Conservation (phyloP, 768 basidiomycete genomes). For the Chlorophyllum brunneum region DNA sequence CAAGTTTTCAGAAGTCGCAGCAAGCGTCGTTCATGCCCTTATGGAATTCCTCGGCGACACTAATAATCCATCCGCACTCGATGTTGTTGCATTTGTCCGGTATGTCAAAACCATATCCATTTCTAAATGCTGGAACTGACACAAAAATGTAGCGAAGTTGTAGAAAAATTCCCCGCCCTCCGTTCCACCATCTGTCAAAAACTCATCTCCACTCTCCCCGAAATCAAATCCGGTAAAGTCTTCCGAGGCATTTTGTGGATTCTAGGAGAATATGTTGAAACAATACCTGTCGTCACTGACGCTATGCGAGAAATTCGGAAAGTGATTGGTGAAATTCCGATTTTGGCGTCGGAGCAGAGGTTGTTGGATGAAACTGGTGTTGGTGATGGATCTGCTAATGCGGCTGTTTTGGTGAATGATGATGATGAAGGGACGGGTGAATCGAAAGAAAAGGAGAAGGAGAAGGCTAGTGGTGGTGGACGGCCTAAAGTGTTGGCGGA, state of each 20-base stretch:
- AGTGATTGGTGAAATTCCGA: conserved; percentile 95
- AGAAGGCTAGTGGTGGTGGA: conserved; percentile 39
- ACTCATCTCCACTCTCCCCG: conserved; percentile 72
- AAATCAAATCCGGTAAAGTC: conserved; percentile 95
- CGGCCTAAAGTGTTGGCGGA: conserved; percentile 86
- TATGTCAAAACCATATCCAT: conserved; percentile 17
- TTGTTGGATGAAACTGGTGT: conserved; percentile 73
- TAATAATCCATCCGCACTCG: conserved; percentile 91
- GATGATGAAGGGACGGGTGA: conserved; percentile 33
- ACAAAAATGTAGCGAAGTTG: conserved; percentile 66
- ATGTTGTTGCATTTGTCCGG: conserved; percentile 77
- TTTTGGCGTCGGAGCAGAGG: conserved; percentile 85
- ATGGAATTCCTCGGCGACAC: conserved; percentile 96
- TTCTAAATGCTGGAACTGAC: neutral
- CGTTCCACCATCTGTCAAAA: conserved; percentile 82
- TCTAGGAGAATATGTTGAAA: conserved; percentile 90
- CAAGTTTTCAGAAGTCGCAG: conserved; percentile 95
- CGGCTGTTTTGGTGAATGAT: conserved; percentile 32
- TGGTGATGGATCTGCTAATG: conserved; percentile 23
- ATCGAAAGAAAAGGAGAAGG: conserved; percentile 41
- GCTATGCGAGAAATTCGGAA: conserved; percentile 78
- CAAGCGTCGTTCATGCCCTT: conserved; percentile 88
- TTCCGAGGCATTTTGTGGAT: conserved; percentile 98
- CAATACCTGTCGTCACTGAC: conserved; percentile 59
- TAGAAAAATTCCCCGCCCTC: conserved; percentile 93